phyloP scores from a whole-genome alignment of 2,329 filamentous ascomycete species.

The Talaromyces sp. region DNA sequence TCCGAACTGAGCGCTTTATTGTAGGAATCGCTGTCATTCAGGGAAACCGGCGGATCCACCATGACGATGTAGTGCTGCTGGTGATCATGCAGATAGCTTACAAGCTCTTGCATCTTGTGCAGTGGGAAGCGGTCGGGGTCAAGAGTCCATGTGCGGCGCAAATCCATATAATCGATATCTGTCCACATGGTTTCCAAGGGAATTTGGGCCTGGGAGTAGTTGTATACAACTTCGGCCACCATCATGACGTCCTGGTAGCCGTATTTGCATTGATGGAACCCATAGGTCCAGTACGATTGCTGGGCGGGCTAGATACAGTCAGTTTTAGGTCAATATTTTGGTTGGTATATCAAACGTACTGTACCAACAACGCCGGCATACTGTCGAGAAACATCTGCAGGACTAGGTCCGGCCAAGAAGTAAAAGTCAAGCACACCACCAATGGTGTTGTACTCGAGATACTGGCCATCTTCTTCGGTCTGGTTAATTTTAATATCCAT shows the following conservation, averaged over 20 bases:
- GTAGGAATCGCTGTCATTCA: slow-evolving; percentile 40
- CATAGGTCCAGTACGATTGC: slow-evolving; percentile 77
- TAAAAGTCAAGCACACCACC: slow-evolving; percentile 75
- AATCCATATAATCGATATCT: slow-evolving; percentile 40
- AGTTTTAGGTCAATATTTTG: background rate
- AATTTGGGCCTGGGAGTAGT: slow-evolving; percentile 37
- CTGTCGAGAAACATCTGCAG: slow-evolving; percentile 54
- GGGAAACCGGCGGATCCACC: slow-evolving; percentile 56
- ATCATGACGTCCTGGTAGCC: slow-evolving; percentile 51
- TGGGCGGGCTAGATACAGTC: slow-evolving; percentile 52
- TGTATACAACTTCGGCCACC: slow-evolving; percentile 39
- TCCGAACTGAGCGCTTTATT: slow-evolving; percentile 54
- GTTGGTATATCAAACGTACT: background rate
- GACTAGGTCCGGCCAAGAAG: slow-evolving; percentile 56
- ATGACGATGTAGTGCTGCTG: slow-evolving; percentile 71
- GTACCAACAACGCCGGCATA: slow-evolving; percentile 52
- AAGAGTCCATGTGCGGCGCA: slow-evolving; percentile 33
- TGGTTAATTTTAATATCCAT: slow-evolving; percentile 74
- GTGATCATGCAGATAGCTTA: slow-evolving; percentile 59
- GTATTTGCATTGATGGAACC: slow-evolving; percentile 59
- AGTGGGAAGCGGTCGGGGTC: slow-evolving; percentile 34
- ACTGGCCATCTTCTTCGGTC: slow-evolving; percentile 53
- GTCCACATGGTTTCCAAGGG: slow-evolving; percentile 44
- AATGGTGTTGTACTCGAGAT: slow-evolving; percentile 72
- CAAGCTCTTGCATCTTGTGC: slow-evolving; percentile 56